Conservation (phyloP, 2,329 filamentous ascomycete genomes). For the Mycosphaerelloides madeirae region DNA sequence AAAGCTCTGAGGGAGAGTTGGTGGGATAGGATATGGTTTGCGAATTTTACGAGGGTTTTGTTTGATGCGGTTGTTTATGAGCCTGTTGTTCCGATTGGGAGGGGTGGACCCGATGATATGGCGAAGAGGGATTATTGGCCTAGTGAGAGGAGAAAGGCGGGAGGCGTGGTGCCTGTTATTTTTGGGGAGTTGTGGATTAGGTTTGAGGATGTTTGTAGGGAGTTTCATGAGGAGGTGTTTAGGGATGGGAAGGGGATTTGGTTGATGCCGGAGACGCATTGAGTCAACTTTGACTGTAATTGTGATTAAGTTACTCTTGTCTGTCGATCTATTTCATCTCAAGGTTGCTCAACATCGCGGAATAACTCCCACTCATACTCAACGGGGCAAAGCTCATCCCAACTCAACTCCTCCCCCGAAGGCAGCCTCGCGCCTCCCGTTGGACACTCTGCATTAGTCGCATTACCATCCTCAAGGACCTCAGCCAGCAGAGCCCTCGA, state of each 20-base stretch:
- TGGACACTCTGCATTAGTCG: slow-evolving; percentile 34
- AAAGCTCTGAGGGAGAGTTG: slow-evolving; percentile 17
- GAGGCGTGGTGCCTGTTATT: slow-evolving; percentile 43
- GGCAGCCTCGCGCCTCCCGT: too few relatives aligned
- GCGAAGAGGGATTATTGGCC: slow-evolving; percentile 34
- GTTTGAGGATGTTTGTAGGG: slow-evolving; percentile 42
- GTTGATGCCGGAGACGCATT: slow-evolving; percentile 21
- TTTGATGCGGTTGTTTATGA: slow-evolving; percentile 18
- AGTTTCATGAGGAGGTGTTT: slow-evolving; percentile 43
- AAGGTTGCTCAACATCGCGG: slow-evolving; percentile 9
- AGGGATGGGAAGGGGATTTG: slow-evolving; percentile 40
- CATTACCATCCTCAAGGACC: slow-evolving; percentile 20
- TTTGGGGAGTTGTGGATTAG: slow-evolving; percentile 40
- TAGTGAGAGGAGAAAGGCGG: slow-evolving; percentile 45
- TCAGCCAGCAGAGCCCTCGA: slow-evolving; percentile 17
- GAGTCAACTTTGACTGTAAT: too few relatives aligned
- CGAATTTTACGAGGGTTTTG: slow-evolving; percentile 12
- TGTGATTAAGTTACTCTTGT: neutral
- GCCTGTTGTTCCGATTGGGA: slow-evolving; percentile 24
- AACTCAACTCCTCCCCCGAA: slow-evolving; percentile 35
- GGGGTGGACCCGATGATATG: slow-evolving; percentile 27
- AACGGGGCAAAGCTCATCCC: slow-evolving; percentile 16
- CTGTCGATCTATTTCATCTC: too few relatives aligned
- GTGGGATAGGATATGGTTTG: slow-evolving; percentile 26
- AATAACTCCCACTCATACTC: slow-evolving; percentile 20